Conservation (phyloP, 805 yeast species). For the Nakazawaea wyomingensis region DNA sequence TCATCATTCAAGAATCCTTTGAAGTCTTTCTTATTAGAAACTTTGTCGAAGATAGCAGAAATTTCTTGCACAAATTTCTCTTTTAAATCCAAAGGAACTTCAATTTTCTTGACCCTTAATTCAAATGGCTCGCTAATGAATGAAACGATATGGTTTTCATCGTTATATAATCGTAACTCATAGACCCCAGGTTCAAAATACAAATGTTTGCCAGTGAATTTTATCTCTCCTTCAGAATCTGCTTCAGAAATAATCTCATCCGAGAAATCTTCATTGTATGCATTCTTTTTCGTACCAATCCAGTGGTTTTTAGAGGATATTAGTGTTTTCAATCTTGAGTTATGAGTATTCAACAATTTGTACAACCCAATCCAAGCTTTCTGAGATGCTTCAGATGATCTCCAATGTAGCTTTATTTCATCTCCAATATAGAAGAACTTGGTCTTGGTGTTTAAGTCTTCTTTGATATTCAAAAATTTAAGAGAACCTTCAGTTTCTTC, state of each 20-base stretch:
- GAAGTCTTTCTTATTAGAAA: constrained; percentile 1
- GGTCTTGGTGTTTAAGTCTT: constrained; percentile 10
- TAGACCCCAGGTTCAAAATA: constrained; percentile 67
- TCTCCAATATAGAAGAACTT: constrained; percentile 40
- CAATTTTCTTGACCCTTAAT: constrained; percentile 37
- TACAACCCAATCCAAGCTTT: constrained; percentile 79
- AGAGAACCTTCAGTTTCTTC: constrained; percentile 20
- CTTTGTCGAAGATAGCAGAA: constrained; percentile 13
- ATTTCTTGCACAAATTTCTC: constrained; percentile 28
- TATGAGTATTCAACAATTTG: constrained; percentile 53
- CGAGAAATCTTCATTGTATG: constrained; percentile 24
- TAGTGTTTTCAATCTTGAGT: constrained; percentile 48
- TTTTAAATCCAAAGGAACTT: constrained; percentile 30
- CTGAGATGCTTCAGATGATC: constrained; percentile 37
- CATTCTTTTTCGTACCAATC: constrained; percentile 38
- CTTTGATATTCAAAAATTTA: constrained; percentile 17
- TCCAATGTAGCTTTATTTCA: constrained; percentile 51
- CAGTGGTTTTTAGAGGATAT: constrained; percentile 66
- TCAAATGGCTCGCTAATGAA: constrained; percentile 63
- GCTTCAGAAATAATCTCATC: constrained; percentile 7
- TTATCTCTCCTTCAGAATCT: constrained; percentile 37
- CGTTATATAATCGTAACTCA: constrained; percentile 68
- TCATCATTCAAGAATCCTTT: constrained; percentile 17
- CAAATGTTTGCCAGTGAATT: constrained; percentile 43
- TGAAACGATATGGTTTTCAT: constrained; percentile 65